Evolutionary conservation across 805 yeast species (phyloP).

Genomic region (Wickerhamiella dianesei): DNA sequence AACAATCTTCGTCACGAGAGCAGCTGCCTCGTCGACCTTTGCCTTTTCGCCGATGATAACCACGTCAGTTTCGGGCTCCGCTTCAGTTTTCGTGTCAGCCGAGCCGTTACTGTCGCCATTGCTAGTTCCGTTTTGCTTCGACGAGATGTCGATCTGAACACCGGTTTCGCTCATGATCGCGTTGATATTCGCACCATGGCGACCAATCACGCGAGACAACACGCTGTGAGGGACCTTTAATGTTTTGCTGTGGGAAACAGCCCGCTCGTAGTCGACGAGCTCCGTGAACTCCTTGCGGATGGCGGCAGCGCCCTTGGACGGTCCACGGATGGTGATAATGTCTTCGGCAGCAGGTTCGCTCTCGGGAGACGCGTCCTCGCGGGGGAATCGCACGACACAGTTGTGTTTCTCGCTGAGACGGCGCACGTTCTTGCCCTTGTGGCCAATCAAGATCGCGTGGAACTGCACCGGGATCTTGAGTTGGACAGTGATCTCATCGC

Average conservation of each 20-base stretch:
- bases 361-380: neutral
- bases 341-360: conserved; percentile 7
- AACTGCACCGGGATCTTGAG: conserved; percentile 60
- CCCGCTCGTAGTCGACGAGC: conserved; percentile 71
- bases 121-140: too few species aligned
- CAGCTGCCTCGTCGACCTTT: conserved; percentile 59
- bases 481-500: conserved; percentile 60
- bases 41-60: conserved; percentile 65
- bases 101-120: neutral
- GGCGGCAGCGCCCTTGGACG: conserved; percentile 62
- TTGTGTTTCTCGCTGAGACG: conserved; percentile 79
- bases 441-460: conserved; percentile 75
- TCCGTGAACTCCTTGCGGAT: conserved; percentile 39
- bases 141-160: conserved; percentile 28
- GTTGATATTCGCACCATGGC: conserved; percentile 68
- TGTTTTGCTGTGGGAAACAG: conserved; percentile 58
- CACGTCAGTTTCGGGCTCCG: conserved; percentile 29
- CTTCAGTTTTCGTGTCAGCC: neutral
- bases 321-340: conserved; percentile 40
- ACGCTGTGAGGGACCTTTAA: conserved; percentile 57
- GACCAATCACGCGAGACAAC: conserved; percentile 82
- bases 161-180: conserved; percentile 62
- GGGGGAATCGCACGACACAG: conserved; percentile 67
- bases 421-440: conserved; percentile 64
- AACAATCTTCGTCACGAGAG: conserved; percentile 48